Evolutionary conservation across 148 eudicot genomes (phyloP).

Genomic region (Cornus suecica): DNA sequence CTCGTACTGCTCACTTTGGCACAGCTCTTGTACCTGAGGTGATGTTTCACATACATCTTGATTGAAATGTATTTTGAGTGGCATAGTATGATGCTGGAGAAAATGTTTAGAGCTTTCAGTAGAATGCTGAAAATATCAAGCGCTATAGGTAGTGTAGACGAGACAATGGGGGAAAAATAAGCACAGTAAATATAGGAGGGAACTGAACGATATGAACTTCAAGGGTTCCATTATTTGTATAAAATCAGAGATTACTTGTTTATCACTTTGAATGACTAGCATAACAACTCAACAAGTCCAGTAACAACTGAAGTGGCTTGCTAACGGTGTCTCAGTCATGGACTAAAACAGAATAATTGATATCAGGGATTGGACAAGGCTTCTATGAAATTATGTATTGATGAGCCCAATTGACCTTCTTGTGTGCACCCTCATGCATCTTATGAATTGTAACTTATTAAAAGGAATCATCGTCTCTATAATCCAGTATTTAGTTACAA

Average conservation of each 20-base stretch:
- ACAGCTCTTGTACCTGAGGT: slow-evolving; percentile 92
- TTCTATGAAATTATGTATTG: neutral
- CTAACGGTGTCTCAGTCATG: neutral
- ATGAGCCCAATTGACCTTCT: neutral
- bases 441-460: neutral
- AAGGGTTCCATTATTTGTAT: neutral
- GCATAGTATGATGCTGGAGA: neutral
- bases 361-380: neutral
- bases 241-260: neutral
- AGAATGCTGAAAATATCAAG: neutral
- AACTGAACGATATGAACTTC: neutral
- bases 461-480: neutral
- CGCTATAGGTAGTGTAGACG: neutral
- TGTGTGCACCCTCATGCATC: neutral
- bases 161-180: neutral
- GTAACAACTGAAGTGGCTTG: too few species aligned
- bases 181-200: neutral
- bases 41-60: slow-evolving; percentile 4
- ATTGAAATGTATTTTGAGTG: neutral
- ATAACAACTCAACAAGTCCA: neutral
- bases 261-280: too few species aligned
- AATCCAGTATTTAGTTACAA: neutral
- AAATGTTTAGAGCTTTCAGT: neutral
- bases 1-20: slow-evolving; percentile 95
- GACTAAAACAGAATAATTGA: neutral